A percentile compares a stretch with the other conserved stretches of the same genome.
Conservation (phyloP, 306 rosid genomes). For the Heteromeles arbutifolia region DNA sequence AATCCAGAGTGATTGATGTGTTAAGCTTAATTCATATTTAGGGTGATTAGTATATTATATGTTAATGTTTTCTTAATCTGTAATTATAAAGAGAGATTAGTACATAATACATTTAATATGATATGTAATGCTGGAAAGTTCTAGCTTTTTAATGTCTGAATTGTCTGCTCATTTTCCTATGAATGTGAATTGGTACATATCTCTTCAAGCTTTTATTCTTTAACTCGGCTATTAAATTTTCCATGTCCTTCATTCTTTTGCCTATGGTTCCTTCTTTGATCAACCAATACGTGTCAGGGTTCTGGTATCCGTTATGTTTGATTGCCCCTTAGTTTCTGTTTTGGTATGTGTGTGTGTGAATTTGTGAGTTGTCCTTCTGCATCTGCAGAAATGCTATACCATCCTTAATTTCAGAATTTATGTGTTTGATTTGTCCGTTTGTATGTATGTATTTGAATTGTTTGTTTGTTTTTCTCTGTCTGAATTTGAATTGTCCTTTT, state of each 20-base stretch:
- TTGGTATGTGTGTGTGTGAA: neutral
- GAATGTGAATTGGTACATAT: neutral
- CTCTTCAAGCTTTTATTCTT: neutral
- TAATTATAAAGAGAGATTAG: neutral
- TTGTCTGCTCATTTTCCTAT: neutral
- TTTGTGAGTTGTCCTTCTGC: neutral
- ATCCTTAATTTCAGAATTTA: neutral
- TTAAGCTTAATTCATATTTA: neutral
- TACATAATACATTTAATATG: neutral
- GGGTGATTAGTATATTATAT: neutral
- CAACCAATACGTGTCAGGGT: neutral
- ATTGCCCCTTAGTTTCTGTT: neutral
- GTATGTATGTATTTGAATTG: neutral
- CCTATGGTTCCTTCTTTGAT: neutral
- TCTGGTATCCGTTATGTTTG: neutral
- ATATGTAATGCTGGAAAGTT: neutral
- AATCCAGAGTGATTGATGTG: neutral
- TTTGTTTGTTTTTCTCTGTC: neutral
- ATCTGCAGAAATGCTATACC: neutral
- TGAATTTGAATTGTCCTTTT: neutral
- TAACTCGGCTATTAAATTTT: neutral
- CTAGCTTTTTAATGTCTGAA: too few species aligned
- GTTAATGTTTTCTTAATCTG: neutral
- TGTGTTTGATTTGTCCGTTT: neutral
- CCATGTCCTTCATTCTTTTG: neutral